Percentiles rank a stretch among this genome's conserved stretches.
phyloP scores from a whole-genome alignment of 208 protist species.

The Herpetomonas samuelpessoai region DNA sequence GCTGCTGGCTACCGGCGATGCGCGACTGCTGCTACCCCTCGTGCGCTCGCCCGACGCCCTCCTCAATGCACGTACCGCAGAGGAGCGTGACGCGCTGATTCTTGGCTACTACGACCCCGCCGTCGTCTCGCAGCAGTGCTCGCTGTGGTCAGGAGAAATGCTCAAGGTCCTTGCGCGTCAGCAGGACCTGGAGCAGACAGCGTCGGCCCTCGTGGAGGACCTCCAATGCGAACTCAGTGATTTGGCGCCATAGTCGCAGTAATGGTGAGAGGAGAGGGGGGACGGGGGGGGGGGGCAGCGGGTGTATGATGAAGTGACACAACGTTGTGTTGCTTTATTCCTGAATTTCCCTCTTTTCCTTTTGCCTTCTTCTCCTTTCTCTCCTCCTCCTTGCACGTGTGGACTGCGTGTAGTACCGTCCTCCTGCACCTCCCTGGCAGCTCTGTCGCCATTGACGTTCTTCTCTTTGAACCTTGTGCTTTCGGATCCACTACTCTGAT shows the following conservation, averaged over 20 bases:
- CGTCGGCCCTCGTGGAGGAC: conserved; percentile 41
- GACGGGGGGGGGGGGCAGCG: not conserved
- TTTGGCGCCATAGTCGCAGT: too few relatives aligned
- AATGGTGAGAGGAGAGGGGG: not conserved
- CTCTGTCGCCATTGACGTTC: too few relatives aligned
- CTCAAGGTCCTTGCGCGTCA: conserved; percentile 17
- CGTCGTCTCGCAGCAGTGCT: conserved; percentile 23
- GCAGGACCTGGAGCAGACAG: conserved; percentile 15
- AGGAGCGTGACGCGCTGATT: not conserved
- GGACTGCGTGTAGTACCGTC: too few relatives aligned
- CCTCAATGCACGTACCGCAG: not conserved
- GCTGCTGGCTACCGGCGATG: too few relatives aligned
- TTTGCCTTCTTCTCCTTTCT: too few relatives aligned
- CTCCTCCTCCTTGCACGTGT: too few relatives aligned
- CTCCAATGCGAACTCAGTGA: conserved; percentile 52
- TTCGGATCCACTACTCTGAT: too few relatives aligned
- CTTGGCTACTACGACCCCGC: conserved; percentile 19
- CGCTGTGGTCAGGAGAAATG: conserved; percentile 19
- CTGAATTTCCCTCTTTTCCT: too few relatives aligned
- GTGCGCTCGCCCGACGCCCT: not conserved
- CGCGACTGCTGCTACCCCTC: not conserved
- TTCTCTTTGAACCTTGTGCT: too few relatives aligned
- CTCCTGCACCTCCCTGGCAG: too few relatives aligned
- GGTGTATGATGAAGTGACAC: too few relatives aligned
- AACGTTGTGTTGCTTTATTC: too few relatives aligned